phyloP scores from a whole-genome alignment of 306 rosid species.

The Boehmeria nivea region DNA sequence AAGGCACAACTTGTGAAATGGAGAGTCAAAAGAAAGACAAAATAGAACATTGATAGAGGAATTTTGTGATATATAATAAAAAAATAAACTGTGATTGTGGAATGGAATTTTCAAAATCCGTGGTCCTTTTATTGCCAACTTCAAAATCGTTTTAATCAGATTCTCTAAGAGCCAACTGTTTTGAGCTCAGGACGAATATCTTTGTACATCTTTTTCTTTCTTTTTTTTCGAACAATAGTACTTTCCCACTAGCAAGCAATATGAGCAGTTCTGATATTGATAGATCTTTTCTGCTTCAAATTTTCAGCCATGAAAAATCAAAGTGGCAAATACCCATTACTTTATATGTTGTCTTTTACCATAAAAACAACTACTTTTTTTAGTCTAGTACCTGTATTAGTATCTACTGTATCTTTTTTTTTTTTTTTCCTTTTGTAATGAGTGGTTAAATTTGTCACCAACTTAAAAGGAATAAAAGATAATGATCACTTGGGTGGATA shows the following conservation, averaged over 20 bases:
- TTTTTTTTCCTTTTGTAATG: not conserved
- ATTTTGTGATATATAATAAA: not conserved
- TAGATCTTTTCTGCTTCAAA: conserved; percentile 1
- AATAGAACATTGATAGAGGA: no score
- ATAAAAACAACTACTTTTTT: no score
- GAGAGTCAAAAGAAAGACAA: no score
- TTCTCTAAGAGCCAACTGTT: conserved; percentile 26
- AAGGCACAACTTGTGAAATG: not conserved
- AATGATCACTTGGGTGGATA: not conserved
- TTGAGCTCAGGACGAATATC: conserved; percentile 33
- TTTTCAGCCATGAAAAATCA: not conserved
- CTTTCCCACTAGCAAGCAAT: conserved; percentile 10
- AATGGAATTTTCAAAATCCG: not conserved
- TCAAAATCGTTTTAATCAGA: conserved; percentile 22
- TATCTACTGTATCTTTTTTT: no score
- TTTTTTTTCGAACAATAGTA: conserved; percentile 10
- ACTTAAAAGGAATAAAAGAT: no score
- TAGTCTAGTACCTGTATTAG: no score
- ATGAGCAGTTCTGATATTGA: conserved; percentile 3
- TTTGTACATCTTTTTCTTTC: not conserved
- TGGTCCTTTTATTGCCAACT: conserved; percentile 5
- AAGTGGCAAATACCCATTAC: not conserved
- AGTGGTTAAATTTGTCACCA: not conserved
- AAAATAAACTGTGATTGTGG: not conserved
- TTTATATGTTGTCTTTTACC: no score